Evolutionary conservation across 2,329 filamentous ascomycete genomes (phyloP), one percentile per base, ranked within the genome.

Genomic region (Phialemonium atrogriseum): DNA sequence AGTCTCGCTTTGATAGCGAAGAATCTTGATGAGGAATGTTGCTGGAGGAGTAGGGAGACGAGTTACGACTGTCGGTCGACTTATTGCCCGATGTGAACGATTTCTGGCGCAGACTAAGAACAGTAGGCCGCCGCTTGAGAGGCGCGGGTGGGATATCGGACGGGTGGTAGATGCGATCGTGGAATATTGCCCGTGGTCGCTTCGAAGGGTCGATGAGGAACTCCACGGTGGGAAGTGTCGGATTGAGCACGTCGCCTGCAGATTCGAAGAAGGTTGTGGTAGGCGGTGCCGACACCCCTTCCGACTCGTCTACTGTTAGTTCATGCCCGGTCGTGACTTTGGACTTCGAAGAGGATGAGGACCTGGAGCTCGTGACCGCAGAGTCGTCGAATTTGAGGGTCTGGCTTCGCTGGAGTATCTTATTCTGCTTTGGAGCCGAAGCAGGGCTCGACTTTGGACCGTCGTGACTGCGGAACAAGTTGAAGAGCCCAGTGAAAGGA

Each of bases 231-330:
- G 91, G 89, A 20, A 96, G 60, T 28, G 87, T 89, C 5, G 91
- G 91, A 52, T 89, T 93, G 24, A 98, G 71, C 4, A 98, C 63
- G 54, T 98, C 89, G 9, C 87, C 85, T 1, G 91, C 91, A 5
- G 89, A 88, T 59, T 98, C 91, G 38, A 98, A 94, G 40, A 98
- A 83, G 0, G 85, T 93, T 1, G 91, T 96, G 46, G 77, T 82
- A 1, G 91, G 91, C 4, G 91, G 91, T 7, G 85, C 80, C 32
- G 73, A 66, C 33, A 82, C 55, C 9, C 54, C 60, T 24, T 65
- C 57, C 3, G 27, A 28, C 13, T 50, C 42, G 8, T 63, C 63
- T 11, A 62, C 59, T 3, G 56, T 56, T 11, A 66, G 45, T 38
- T 73, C 69, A 7, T 67, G 58, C 4, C 72, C 72, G 2, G 62